phyloP scores from a whole-genome alignment of 345 rosid genomes.

The Citrus inodora region DNA sequence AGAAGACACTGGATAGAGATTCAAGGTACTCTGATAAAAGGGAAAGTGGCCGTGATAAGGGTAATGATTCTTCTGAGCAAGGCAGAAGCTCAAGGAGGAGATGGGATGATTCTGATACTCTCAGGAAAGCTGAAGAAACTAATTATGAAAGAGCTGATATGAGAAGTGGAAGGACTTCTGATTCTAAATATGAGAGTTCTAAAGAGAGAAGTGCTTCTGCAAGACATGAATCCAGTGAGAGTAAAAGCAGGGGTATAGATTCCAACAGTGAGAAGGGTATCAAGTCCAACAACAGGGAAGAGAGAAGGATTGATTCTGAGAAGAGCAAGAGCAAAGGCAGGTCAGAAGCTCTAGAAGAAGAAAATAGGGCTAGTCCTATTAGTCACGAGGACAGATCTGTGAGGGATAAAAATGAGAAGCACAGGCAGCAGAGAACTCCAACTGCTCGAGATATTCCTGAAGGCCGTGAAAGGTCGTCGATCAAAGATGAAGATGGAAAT shows the following conservation, averaged over 20 bases:
- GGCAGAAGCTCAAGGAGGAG: slow-evolving; percentile 72
- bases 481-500: slow-evolving; percentile 59
- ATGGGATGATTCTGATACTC: slow-evolving; percentile 73
- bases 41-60: slow-evolving; percentile 69
- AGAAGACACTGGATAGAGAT: slow-evolving; percentile 56
- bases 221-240: slow-evolving; percentile 54
- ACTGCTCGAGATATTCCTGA: slow-evolving; percentile 50
- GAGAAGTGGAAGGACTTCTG: slow-evolving; percentile 63
- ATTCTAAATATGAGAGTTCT: slow-evolving; percentile 48
- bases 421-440: slow-evolving; percentile 51
- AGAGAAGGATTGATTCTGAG: slow-evolving; percentile 50
- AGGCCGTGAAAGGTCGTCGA: slow-evolving; percentile 44
- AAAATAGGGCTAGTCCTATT: slow-evolving; percentile 56
- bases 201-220: slow-evolving; percentile 45
- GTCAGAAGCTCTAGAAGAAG: slow-evolving; percentile 60
- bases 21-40: slow-evolving; percentile 58
- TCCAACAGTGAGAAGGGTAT: slow-evolving; percentile 48
- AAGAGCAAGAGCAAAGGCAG: slow-evolving; percentile 52
- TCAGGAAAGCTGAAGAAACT: slow-evolving; percentile 50
- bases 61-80: slow-evolving; percentile 57
- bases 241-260: slow-evolving; percentile 47
- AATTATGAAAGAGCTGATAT: slow-evolving; percentile 45
- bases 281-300: slow-evolving; percentile 64
- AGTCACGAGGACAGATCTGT: slow-evolving; percentile 44
- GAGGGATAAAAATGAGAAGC: slow-evolving; percentile 56